Evolutionary conservation across 352 stramenopile species (phyloP), one percentile per base, ranked within the genome.

Genomic region (Phytophthora cajani): DNA sequence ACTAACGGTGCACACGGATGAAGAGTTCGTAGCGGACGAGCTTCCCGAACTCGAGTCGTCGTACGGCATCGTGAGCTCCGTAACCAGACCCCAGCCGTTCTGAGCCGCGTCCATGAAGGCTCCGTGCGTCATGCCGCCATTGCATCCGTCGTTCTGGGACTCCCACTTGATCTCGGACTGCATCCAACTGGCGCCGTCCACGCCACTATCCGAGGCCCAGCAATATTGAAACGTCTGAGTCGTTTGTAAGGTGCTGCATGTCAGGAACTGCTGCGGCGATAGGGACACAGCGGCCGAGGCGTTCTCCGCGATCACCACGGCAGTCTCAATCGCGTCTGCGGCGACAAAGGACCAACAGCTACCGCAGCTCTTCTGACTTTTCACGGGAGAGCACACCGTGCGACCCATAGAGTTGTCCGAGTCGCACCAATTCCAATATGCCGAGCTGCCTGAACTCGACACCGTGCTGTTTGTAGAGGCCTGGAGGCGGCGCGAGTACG

Each of bases 301-400:
- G 30, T 91, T 89, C 21, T 85, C 81, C 1, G 84, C 78, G 61
- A 93, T 90, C 14, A 84, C 80, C 0, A 95, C 87, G 0, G 87
- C 87, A 0, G 87, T 92, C 60, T 95, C 87, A 32, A 95, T 95
- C 10, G 87, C 80, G 67, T 95, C 87, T 6, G 85, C 79, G 16
- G 87, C 87, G 1, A 87, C 87, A 40, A 95, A 95, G 2, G 87
- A 87, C 87, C 87, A 95, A 63, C 87, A 95, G 56, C 82, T 92
- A 38, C 87, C 87, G 56, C 87, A 95, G 50, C 85, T 90, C 50
- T 90, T 79, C 76, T 95, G 87, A 49, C 87, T 93, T 67, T 95
- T 95, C 9, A 93, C 82, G 9, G 76, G 72, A 25, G 85, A 84
- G 58, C 87, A 95, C 55, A 95, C 84, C 30, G 62, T 89, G 57